Conservation (phyloP, 768 basidiomycete species). For the Trametes elegans region DNA sequence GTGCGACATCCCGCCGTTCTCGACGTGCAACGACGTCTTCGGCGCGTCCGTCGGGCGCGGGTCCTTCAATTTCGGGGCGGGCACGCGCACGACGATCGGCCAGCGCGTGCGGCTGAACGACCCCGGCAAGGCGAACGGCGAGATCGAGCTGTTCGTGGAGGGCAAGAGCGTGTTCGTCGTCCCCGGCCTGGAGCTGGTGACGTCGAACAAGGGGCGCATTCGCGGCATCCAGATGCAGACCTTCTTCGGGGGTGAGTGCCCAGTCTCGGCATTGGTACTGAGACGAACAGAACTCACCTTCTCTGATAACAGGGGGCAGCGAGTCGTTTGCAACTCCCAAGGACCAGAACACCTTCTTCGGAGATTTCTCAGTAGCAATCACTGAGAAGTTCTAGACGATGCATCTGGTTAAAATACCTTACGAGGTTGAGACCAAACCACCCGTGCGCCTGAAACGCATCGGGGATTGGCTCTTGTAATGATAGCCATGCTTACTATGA, state of each 20-base stretch:
- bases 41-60: conserved; percentile 71
- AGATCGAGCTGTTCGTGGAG: conserved; percentile 63
- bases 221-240: conserved; percentile 75
- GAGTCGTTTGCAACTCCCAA: conserved; percentile 55
- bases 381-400: conserved; percentile 40
- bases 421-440: no score
- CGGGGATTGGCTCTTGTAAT: no score
- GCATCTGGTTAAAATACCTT: no score
- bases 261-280: conserved; percentile 10
- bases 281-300: not conserved
- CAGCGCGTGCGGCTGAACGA: conserved; percentile 77
- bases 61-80: conserved; percentile 58
- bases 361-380: conserved; percentile 67
- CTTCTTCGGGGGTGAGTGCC: conserved; percentile 65
- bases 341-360: conserved; percentile 61
- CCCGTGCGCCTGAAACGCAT: no score
- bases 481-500: no score
- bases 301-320: conserved; percentile 39
- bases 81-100: conserved; percentile 62
- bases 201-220: conserved; percentile 48
- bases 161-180: conserved; percentile 64
- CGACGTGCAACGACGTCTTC: conserved; percentile 60
- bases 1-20: conserved; percentile 47
- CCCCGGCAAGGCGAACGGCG: conserved; percentile 65
- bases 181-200: conserved; percentile 53